Base-by-base conservation (phyloP, 2,329 filamentous ascomycete genomes). In the Dendryphion nanum region DNA sequence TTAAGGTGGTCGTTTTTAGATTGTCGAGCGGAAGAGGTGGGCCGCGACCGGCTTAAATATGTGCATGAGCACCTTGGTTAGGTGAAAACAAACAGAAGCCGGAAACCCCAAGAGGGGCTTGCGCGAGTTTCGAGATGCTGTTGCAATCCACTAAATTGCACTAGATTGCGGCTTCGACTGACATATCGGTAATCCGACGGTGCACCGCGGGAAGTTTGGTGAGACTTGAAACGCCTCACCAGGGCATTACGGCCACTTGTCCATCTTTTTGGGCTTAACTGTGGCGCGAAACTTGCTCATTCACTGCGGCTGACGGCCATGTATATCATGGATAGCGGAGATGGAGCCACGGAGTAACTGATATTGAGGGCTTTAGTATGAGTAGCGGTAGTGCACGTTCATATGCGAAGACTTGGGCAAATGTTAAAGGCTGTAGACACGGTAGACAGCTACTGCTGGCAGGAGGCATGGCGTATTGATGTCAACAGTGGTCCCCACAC, bases 261-360 rank as follows among this genome's bases (percentile, higher is more conserved):
- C n/a, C n/a, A n/a, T n/a, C n/a, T n/a, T n/a, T n/a, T n/a, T n/a
- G n/a, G n/a, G n/a, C n/a, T 45, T 36, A 41, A 40, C 29, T 48
- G 44, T 50, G 56, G 56, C 56, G 51, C 51, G 45, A 59, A 63
- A 63, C 57, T 51, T 62, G 61, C 61, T 62, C 61, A n/a, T n/a
- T n/a, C n/a, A n/a, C n/a, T n/a, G n/a, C n/a, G n/a, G n/a, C n/a
- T n/a, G n/a, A n/a, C n/a, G n/a, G n/a, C n/a, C n/a, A n/a, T n/a
- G n/a, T n/a, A n/a, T n/a, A n/a, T n/a, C n/a, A n/a, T n/a, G n/a
- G n/a, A n/a, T n/a, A n/a, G n/a, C n/a, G n/a, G n/a, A n/a, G n/a
- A n/a, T n/a, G n/a, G n/a, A n/a, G n/a, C n/a, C n/a, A n/a, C n/a
- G n/a, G n/a, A n/a, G n/a, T n/a, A n/a, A n/a, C n/a, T n/a, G n/a